Conservation (phyloP, 805 yeast species). For the Yarrowia divulgata region DNA sequence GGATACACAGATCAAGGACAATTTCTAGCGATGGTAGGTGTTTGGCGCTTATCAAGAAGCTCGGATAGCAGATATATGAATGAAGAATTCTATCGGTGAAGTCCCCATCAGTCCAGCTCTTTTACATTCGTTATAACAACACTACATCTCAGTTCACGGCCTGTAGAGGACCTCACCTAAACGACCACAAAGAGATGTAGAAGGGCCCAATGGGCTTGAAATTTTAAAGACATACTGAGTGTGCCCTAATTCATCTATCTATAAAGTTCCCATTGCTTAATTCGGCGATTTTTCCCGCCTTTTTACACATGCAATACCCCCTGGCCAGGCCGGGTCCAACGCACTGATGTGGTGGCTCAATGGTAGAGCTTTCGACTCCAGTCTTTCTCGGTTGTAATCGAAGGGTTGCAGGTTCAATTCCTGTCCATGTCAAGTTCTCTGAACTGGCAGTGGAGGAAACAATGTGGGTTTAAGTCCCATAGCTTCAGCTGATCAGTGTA, state of each 20-base stretch:
- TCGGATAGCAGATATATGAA: no score
- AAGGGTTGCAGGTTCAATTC: conserved; percentile 85
- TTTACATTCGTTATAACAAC: not conserved
- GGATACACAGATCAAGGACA: no score
- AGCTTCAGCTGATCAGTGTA: conserved; percentile 26
- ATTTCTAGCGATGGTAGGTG: no score
- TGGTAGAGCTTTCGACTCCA: conserved; percentile 84
- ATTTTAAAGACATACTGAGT: not conserved
- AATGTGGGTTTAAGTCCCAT: conserved; percentile 18
- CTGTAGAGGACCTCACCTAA: not conserved
- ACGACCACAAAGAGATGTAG: not conserved
- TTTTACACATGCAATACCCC: not conserved
- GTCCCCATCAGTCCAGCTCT: not conserved
- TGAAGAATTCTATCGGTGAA: not conserved
- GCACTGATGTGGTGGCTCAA: conserved; percentile 63
- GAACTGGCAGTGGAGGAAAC: conserved; percentile 22
- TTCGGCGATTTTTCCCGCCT: not conserved
- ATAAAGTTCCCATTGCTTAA: not conserved
- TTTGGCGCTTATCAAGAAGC: no score
- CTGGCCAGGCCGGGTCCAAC: not conserved
- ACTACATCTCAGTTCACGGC: not conserved
- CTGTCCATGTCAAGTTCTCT: conserved; percentile 67
- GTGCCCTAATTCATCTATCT: not conserved
- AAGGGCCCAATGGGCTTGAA: not conserved
- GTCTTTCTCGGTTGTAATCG: conserved; percentile 56